Conservation (phyloP, 2,329 filamentous ascomycete genomes). For the Scedosporium minutisporum region DNA sequence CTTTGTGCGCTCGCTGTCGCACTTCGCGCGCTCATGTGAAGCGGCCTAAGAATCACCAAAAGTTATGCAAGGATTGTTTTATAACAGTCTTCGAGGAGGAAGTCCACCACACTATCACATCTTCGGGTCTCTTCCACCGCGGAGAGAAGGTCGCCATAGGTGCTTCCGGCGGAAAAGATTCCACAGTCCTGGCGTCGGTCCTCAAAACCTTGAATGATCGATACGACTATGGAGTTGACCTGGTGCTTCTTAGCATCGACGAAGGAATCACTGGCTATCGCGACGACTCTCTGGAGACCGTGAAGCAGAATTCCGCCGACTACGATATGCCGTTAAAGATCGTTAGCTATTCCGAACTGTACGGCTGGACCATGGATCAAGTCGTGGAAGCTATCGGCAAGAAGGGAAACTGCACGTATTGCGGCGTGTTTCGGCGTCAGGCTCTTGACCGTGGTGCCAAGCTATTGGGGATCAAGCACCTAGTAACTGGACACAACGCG, state of each 20-base stretch:
- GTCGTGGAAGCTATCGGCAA: slow-evolving; percentile 94
- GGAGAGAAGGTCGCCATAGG: slow-evolving; percentile 90
- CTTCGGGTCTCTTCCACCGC: slow-evolving; percentile 67
- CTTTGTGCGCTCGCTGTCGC: slow-evolving; percentile 66
- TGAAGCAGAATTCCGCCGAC: slow-evolving; percentile 84
- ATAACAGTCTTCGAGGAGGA: slow-evolving; percentile 81
- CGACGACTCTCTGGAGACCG: slow-evolving; percentile 91
- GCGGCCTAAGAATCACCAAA: slow-evolving; percentile 87
- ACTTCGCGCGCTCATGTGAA: slow-evolving; percentile 76
- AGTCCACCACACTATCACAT: slow-evolving; percentile 82
- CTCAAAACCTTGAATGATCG: slow-evolving; percentile 90
- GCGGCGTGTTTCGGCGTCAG: slow-evolving; percentile 89
- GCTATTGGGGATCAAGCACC: slow-evolving; percentile 77
- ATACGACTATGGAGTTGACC: slow-evolving; percentile 73
- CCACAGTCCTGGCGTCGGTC: slow-evolving; percentile 88
- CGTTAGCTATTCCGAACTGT: slow-evolving; percentile 84
- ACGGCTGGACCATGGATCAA: slow-evolving; percentile 99
- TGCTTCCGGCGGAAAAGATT: slow-evolving; percentile 94
- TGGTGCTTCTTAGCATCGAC: slow-evolving; percentile 84
- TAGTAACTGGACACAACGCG: slow-evolving; percentile 95
- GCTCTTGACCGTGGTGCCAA: slow-evolving; percentile 88
- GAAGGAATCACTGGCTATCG: slow-evolving; percentile 96
- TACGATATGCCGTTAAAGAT: slow-evolving; percentile 90
- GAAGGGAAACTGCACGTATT: slow-evolving; percentile 98
- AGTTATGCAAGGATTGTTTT: slow-evolving; percentile 86